Evolutionary conservation across 2,329 filamentous ascomycete species (phyloP).

Genomic region (Hypoxylon sp.): DNA sequence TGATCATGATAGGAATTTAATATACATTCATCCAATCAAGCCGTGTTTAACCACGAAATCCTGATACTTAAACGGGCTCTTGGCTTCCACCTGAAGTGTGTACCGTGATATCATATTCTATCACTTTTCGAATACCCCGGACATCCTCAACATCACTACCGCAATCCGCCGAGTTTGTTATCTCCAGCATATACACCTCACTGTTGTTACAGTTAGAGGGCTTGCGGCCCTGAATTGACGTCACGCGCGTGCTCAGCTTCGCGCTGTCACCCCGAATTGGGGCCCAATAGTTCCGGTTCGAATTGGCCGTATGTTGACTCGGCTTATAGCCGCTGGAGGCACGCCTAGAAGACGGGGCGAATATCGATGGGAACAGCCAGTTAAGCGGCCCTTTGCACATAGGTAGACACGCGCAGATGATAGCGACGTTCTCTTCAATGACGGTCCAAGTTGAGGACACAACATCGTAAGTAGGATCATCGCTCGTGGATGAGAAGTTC

Average conservation of each 20-base stretch:
- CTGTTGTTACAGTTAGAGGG: conserved; percentile 50
- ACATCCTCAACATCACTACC: conserved; percentile 35
- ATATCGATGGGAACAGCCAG: conserved; percentile 55
- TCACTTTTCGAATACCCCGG: conserved; percentile 55
- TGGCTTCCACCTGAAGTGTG: conserved; percentile 43
- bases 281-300: conserved; percentile 51
- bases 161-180: conserved; percentile 30
- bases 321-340: conserved; percentile 20
- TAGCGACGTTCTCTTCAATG: conserved; percentile 57
- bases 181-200: conserved; percentile 54
- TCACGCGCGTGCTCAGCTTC: conserved; percentile 48
- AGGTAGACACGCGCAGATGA: conserved; percentile 57
- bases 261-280: conserved; percentile 53
- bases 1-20: background rate
- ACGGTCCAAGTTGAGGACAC: conserved; percentile 57
- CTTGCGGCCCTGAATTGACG: conserved; percentile 44
- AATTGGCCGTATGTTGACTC: conserved; percentile 33
- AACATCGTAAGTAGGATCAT: conserved; percentile 54
- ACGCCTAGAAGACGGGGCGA: conserved; percentile 37
- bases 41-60: background rate
- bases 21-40: background rate
- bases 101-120: conserved; percentile 55
- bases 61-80: conserved; percentile 14
- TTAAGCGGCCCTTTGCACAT: conserved; percentile 58
- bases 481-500: conserved; percentile 55